phyloP scores from a whole-genome alignment of 2,329 filamentous ascomycete species.

The Scytalidium sp. region DNA sequence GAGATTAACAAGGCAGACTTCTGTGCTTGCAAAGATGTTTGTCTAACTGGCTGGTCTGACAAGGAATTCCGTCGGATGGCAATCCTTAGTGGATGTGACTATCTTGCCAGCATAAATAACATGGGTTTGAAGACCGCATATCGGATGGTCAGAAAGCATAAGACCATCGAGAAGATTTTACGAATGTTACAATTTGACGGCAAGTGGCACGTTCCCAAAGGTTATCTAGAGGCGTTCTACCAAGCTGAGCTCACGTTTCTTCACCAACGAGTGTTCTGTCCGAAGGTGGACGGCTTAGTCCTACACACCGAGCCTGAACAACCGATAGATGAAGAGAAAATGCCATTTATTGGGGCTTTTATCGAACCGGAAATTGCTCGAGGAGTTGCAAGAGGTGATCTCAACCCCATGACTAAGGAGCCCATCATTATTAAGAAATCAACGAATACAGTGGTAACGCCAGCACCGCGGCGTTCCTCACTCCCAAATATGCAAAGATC shows the following conservation, averaged over 20 bases:
- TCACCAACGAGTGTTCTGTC: constrained; percentile 93
- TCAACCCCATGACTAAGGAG: constrained; percentile 87
- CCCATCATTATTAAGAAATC: constrained; percentile 32
- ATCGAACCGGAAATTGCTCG: constrained; percentile 68
- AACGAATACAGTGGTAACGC: constrained; percentile 14
- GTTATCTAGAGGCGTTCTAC: constrained; percentile 77
- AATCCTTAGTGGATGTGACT: constrained; percentile 95
- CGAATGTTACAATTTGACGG: constrained; percentile 86
- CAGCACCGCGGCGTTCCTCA: constrained; percentile 14
- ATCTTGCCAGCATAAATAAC: constrained; percentile 79
- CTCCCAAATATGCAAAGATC: constrained; percentile 14
- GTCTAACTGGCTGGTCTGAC: constrained; percentile 88
- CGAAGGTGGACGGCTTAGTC: constrained; percentile 65
- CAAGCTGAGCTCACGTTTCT: constrained; percentile 91
- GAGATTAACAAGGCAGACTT: constrained; percentile 91
- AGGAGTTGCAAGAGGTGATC: constrained; percentile 74
- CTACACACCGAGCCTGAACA: constrained; percentile 67
- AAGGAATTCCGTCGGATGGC: constrained; percentile 91
- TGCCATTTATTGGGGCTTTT: constrained; percentile 77
- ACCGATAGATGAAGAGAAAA: constrained; percentile 61
- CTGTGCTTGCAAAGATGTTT: constrained; percentile 82
- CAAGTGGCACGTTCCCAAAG: constrained; percentile 74
- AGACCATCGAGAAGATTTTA: constrained; percentile 78
- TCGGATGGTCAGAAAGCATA: constrained; percentile 84
- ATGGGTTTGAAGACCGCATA: constrained; percentile 94